phyloP scores from a whole-genome alignment of 2,329 filamentous ascomycete genomes.

The Ceratocystiopsis sp. region DNA sequence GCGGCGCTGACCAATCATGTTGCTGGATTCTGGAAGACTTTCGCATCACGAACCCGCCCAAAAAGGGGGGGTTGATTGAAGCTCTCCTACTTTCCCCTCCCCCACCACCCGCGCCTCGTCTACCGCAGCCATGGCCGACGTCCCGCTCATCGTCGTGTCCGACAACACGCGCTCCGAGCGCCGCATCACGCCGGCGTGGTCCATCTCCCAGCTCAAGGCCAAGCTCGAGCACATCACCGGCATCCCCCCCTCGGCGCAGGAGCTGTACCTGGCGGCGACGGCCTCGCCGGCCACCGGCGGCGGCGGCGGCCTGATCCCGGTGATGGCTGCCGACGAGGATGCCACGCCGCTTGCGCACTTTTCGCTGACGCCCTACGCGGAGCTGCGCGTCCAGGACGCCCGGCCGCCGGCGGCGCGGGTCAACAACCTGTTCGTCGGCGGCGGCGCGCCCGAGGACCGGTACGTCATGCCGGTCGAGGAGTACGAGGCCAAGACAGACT shows the following conservation, averaged over 20 bases:
- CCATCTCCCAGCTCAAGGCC: conserved; percentile 62
- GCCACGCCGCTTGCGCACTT: conserved; percentile 45
- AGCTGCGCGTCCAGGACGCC: conserved; percentile 64
- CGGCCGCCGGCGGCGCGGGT: conserved; percentile 58
- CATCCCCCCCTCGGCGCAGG: conserved; percentile 65
- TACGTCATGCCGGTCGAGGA: conserved; percentile 74
- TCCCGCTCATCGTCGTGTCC: conserved; percentile 59
- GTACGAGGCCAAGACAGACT: conserved; percentile 75
- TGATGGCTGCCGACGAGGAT: conserved; percentile 61
- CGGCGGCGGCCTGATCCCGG: conserved; percentile 42
- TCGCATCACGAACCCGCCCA: not conserved
- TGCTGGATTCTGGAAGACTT: too few species aligned
- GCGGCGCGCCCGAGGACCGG: conserved; percentile 69
- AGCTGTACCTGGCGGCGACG: conserved; percentile 48
- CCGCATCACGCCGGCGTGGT: conserved; percentile 84
- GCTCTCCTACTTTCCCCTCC: not conserved
- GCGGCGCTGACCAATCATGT: too few species aligned
- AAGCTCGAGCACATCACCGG: conserved; percentile 91
- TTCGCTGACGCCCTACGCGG: conserved; percentile 55
- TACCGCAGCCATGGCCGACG: conserved; percentile 40
- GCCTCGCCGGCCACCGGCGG: not conserved
- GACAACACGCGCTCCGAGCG: conserved; percentile 71
- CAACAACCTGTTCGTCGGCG: conserved; percentile 42
- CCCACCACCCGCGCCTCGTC: not conserved
- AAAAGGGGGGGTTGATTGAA: too few species aligned